Base-by-base conservation (phyloP, 2,329 filamentous ascomycete genomes). In the Penicillium sp. region DNA sequence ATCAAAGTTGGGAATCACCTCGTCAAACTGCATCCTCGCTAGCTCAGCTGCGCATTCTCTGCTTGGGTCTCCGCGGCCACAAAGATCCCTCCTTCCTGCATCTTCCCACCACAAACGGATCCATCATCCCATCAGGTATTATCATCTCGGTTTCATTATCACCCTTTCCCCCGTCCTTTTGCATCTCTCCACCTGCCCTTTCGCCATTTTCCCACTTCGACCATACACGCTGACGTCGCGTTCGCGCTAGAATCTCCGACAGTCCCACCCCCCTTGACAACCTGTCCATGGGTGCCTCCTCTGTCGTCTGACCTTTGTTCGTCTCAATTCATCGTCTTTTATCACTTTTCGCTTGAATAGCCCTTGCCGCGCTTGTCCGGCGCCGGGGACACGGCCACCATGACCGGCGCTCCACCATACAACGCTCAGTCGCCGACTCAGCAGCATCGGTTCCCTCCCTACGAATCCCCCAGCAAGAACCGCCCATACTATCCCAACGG, bases 341-440 rank as follows among this genome's bases (percentile, higher is more conserved):
- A 45, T 51, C 45, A 52, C 27, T 43, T 18, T 50, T 33, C 45
- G 18, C 37, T 49, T 43, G 41, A 44, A 45, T 57, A 62, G 47
- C 33, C 43, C 58, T 60, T 58, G 58, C 62, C 64, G 66, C 65
- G 67, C 68, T 62, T 59, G 58, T 56, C 60, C 65, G 58, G 59
- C 61, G 65, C 62, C 53, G 55, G 61, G 61, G 57, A 60, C 67
- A 65, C 67, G 66, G 66, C 64, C 71, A 73, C 63, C 66, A 77
- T 77, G 74, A 70, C 74, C 58, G 74, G 74, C 61, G 72, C 69
- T 70, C 75, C 75, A 60, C 75, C 76, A 56, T 77, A 75, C 62
- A 73, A 74, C 63, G 69, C 73, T 56, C 75, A 75, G 63, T 79
- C 76, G 62, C 75, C 76, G 54, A 73, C 75, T 55, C 74, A 77